Conservation (phyloP, 129 eudicot genomes). For the Heracleum sosnowskyi region DNA sequence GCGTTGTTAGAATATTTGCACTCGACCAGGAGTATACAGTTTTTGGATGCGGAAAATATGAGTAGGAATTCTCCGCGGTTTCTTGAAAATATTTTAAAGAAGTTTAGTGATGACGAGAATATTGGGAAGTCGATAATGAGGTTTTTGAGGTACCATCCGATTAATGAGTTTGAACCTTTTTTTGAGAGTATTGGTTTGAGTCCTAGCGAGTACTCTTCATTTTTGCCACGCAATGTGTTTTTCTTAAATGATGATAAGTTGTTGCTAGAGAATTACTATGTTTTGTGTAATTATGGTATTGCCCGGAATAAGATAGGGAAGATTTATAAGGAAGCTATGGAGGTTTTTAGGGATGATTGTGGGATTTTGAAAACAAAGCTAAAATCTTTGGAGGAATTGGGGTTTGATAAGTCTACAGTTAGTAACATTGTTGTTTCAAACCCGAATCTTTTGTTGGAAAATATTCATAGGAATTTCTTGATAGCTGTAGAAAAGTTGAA, state of each 20-base stretch:
- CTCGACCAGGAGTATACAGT: slow-evolving; percentile 62
- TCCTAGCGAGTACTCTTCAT: slow-evolving; percentile 35
- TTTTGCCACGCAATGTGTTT: slow-evolving; percentile 50
- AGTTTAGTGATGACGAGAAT: slow-evolving; percentile 28
- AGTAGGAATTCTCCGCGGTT: slow-evolving; percentile 55
- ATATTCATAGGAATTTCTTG: slow-evolving; percentile 23
- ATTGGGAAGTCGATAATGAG: slow-evolving; percentile 36
- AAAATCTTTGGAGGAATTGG: slow-evolving; percentile 32
- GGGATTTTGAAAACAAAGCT: slow-evolving; percentile 41
- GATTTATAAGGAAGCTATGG: slow-evolving; percentile 49
- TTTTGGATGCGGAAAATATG: slow-evolving; percentile 68
- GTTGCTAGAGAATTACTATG: slow-evolving; percentile 62
- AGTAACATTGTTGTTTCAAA: slow-evolving; percentile 40
- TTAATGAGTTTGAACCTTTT: slow-evolving; percentile 85
- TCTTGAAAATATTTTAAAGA: slow-evolving; percentile 39
- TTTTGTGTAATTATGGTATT: slow-evolving; percentile 61
- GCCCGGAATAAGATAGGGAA: slow-evolving; percentile 52
- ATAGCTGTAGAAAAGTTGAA: slow-evolving; percentile 31
- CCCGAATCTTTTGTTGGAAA: slow-evolving; percentile 46
- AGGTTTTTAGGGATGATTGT: slow-evolving; percentile 49
- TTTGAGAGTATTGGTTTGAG: slow-evolving; percentile 81
- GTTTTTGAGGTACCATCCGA: slow-evolving; percentile 67
- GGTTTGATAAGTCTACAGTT: slow-evolving; percentile 39
- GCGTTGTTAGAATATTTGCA: slow-evolving; percentile 73
- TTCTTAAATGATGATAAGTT: slow-evolving; percentile 52